A percentile compares a stretch with the other conserved stretches of the same genome.
phyloP scores from a whole-genome alignment of 352 stramenopile species.

The Halophytophthora polymorphica region DNA sequence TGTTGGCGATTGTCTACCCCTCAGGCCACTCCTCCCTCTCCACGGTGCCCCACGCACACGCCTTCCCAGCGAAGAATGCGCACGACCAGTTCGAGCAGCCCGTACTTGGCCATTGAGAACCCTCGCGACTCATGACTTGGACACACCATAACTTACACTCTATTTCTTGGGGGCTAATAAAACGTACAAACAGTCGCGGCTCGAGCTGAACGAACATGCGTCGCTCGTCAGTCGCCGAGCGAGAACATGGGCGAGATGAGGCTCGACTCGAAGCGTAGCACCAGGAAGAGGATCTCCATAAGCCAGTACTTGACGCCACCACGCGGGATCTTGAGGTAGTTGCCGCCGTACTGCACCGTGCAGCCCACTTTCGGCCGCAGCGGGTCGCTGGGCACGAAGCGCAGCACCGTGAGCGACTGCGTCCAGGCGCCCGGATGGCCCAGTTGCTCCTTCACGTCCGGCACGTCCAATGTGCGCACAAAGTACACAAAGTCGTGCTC shows the following conservation, averaged over 20 bases:
- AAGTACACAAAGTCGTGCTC: slow-evolving; percentile 46
- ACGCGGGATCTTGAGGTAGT: slow-evolving; percentile 38
- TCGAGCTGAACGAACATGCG: background rate
- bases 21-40: too few relatives aligned
- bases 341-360: slow-evolving; percentile 39
- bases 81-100: too few relatives aligned
- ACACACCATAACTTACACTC: too few relatives aligned
- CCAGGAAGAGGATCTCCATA: slow-evolving; percentile 55
- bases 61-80: too few relatives aligned
- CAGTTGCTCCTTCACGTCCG: slow-evolving; percentile 33
- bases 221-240: slow-evolving; percentile 22
- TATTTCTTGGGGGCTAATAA: too few relatives aligned
- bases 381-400: slow-evolving; percentile 37
- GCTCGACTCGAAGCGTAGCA: slow-evolving; percentile 49
- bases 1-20: too few relatives aligned
- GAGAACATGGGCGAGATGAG: slow-evolving; percentile 50
- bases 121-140: too few relatives aligned
- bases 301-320: slow-evolving; percentile 47
- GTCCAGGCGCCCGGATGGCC: slow-evolving; percentile 34
- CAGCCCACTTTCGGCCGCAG: slow-evolving; percentile 26
- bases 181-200: too few relatives aligned
- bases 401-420: slow-evolving; percentile 41
- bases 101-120: too few relatives aligned
- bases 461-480: slow-evolving; percentile 34
- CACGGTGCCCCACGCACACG: too few relatives aligned